Evolutionary conservation across 768 basidiomycete genomes (phyloP).

Genomic region (Mycena capillaripes): DNA sequence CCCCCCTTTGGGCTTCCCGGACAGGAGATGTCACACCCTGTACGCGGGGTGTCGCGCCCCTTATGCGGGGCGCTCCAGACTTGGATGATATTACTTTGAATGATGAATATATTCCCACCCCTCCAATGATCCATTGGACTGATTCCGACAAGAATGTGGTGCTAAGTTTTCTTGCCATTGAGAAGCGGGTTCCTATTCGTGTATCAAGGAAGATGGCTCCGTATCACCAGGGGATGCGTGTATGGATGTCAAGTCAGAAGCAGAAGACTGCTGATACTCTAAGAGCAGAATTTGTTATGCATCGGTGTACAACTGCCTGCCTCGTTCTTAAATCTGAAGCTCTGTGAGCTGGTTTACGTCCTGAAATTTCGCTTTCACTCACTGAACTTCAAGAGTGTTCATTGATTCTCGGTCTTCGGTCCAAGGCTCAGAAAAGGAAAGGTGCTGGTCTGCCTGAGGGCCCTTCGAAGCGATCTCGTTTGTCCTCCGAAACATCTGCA

Average conservation of each 20-base stretch:
- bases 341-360: neutral
- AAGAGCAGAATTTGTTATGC: neutral
- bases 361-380: neutral
- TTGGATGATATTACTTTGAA: neutral
- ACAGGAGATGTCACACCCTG: neutral
- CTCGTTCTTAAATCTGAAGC: slow-evolving; percentile 8
- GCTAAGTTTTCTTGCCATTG: no score
- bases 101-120: no score
- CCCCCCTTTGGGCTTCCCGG: no score
- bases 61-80: no score
- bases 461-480: neutral
- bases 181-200: no score
- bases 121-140: neutral
- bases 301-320: neutral
- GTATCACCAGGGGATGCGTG: no score
- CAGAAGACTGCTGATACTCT: neutral
- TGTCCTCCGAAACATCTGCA: neutral
- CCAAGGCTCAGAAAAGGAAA: slow-evolving; percentile 1
- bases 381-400: no score
- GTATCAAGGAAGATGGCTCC: no score
- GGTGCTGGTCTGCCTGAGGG: slow-evolving; percentile 23
- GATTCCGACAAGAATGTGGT: neutral
- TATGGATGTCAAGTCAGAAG: no score
- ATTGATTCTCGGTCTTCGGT: slow-evolving; percentile 2
- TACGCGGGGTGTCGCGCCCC: neutral